Evolutionary conservation across 305 asterid species (phyloP), one percentile per base, ranked within the genome.

Genomic region (Nicotiana rustica): DNA sequence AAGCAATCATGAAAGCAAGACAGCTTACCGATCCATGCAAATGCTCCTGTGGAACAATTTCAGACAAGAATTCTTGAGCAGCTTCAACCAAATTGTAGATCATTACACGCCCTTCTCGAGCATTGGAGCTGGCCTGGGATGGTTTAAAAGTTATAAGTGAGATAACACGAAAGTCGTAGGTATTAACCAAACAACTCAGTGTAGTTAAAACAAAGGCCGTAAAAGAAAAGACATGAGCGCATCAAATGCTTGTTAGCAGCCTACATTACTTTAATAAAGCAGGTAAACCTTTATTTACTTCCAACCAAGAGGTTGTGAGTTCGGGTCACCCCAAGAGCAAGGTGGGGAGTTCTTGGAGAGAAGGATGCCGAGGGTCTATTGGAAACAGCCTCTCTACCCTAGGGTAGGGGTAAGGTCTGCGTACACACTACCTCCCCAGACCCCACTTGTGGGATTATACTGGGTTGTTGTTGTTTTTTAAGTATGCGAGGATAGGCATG

Each of bases 81-180:
- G 97, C 98, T 91, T 96, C 99, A 83, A 96, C 99, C 89, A 96
- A 90, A 91, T 88, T 95, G 93, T 93, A 95, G 85, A 96, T 92
- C 99, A 96, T 96, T 81, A 95, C 99, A 14, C 99, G 98, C 66
- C 99, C 98, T 92, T 95, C 99, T 88, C 98, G 94, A 80, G 99
- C 92, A 88, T 95, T 93, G 82, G 92, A 90, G 90, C 90, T 91
- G 83, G 99, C 99, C 99, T 96, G 91, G 68, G 83, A 82, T 25
- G 66, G 62, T 83, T 84, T 78, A 66, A 60, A 82, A 59, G 17
- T 60, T 36, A 31, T 31, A 38, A 55, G 49, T 55, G 60, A 75
- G 35, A 73, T 36, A 82, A 56, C 36, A 75, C 14, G 65, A n/a
- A 56, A 78, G 66, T 55, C 31, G 31, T 17, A 76, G 21, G 66